Base-by-base conservation (phyloP, 192 early-diverging fungal genomes). In the Backusella australiensis region DNA sequence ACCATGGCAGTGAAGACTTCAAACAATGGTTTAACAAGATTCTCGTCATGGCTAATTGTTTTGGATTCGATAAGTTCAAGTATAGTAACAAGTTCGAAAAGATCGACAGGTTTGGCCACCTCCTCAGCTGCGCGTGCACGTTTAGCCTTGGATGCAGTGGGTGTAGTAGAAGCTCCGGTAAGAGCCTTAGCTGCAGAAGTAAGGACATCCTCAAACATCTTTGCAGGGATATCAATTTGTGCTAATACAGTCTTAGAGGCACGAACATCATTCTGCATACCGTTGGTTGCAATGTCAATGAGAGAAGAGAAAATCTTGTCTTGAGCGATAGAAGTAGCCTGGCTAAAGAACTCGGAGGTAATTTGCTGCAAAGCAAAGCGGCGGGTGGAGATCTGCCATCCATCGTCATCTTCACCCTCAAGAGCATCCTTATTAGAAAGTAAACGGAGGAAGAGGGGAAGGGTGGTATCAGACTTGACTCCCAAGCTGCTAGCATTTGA, bases 21-120 rank as follows among this genome's bases (percentile, higher is more conserved):
- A 73, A 95, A 95, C 76, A 97, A 84, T 4, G 90, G 85, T 11
- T 88, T 89, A 14, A 92, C 85, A 42, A 94, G 85, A 26, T 85
- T 77, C 19, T 85, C 74, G 34, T 85, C 87, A 21, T 84, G 76
- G 0, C 75, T 74, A 59, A 93, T 85, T 1, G 79, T 67, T 68
- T 90, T 90, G 85, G 86, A 87, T 82, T 95, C 90, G 41, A 96
- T 74, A 23, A 92, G 74, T 85, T 98, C 96, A 63, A 98, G 85
- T 46, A 93, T 77, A 29, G 91, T 83, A 26, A 91, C 81, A 34
- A 91, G 85, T 66, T 87, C 86, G 19, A 90, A 84, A 34, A 92
- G 83, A 68, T 75, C 52, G 53, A 86, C 77, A 69, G 41, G 39
- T 11, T 70, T 70, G 17, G 41, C 29, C 21, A 11, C 68, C 8